A percentile compares a stretch with the other conserved stretches of the same genome.
Conservation (phyloP, 495 filamentous ascomycete species). For the Jackrogersella multiformis region DNA sequence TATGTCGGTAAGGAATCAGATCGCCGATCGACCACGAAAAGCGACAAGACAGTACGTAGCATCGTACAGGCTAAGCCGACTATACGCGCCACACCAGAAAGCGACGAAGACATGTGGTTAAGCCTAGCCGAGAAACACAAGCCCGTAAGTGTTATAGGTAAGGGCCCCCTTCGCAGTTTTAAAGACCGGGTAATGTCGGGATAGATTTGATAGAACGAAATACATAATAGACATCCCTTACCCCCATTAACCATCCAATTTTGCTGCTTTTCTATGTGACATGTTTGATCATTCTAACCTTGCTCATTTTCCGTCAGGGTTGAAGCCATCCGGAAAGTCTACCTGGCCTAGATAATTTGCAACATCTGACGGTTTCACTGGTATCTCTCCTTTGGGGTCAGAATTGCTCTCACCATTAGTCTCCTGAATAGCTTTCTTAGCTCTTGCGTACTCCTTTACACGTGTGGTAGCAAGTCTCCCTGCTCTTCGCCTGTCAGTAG, state of each 20-base stretch:
- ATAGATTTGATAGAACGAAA: conserved; percentile 15
- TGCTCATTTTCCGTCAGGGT: background rate
- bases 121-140: conserved; percentile 11
- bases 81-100: background rate
- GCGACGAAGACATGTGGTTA: conserved; percentile 34
- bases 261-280: background rate
- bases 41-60: background rate
- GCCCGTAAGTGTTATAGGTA: background rate
- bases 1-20: background rate
- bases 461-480: conserved; percentile 46
- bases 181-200: background rate
- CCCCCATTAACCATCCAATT: background rate
- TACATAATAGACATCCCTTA: background rate
- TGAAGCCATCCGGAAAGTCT: conserved; percentile 40
- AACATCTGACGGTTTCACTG: conserved; percentile 30
- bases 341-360: conserved; percentile 41
- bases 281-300: background rate
- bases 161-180: conserved; percentile 1
- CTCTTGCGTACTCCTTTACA: conserved; percentile 47
- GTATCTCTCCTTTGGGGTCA: background rate
- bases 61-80: background rate
- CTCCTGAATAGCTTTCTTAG: conserved; percentile 45
- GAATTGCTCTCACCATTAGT: background rate
- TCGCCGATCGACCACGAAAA: background rate
- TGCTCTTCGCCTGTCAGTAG: conserved; percentile 52